phyloP scores from a whole-genome alignment of 108 stramenopile genomes.

The Nitzschia sp. region DNA sequence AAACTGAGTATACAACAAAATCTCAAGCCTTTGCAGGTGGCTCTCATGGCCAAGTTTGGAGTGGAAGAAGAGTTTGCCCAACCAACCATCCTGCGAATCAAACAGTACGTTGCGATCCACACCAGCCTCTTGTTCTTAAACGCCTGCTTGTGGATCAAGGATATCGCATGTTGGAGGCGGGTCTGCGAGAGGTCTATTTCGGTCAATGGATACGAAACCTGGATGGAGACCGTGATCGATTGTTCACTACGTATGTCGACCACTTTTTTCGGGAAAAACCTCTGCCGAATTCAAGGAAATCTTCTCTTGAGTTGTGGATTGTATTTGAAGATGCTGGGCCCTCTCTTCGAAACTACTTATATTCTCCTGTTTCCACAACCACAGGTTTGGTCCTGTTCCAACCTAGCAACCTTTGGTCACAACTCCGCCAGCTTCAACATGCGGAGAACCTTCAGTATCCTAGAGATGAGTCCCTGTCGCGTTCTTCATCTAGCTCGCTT shows the following conservation, averaged over 20 bases:
- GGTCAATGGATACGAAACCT: constrained; percentile 57
- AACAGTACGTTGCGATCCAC: background rate
- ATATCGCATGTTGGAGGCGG: constrained; percentile 70
- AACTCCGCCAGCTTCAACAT: constrained; percentile 37
- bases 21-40: constrained; percentile 78
- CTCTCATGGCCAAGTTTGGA: constrained; percentile 81
- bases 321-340: constrained; percentile 77
- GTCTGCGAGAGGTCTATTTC: constrained; percentile 76
- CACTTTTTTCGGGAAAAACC: constrained; percentile 75
- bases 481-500: background rate
- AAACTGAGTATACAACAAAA: constrained; percentile 47
- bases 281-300: background rate
- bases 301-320: constrained; percentile 74
- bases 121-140: constrained; percentile 59
- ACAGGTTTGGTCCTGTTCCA: constrained; percentile 69
- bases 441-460: background rate
- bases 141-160: constrained; percentile 67
- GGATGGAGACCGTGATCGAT: constrained; percentile 28
- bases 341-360: constrained; percentile 73
- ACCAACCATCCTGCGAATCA: background rate
- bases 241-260: constrained; percentile 76
- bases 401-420: constrained; percentile 70
- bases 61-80: constrained; percentile 54
- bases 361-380: constrained; percentile 44
- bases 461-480: background rate